These are phyloP conservation scores for Cadophora sp. DNA, from an alignment of 2,329 filamentous ascomycete species.

Conservation along the genomic window DNA sequence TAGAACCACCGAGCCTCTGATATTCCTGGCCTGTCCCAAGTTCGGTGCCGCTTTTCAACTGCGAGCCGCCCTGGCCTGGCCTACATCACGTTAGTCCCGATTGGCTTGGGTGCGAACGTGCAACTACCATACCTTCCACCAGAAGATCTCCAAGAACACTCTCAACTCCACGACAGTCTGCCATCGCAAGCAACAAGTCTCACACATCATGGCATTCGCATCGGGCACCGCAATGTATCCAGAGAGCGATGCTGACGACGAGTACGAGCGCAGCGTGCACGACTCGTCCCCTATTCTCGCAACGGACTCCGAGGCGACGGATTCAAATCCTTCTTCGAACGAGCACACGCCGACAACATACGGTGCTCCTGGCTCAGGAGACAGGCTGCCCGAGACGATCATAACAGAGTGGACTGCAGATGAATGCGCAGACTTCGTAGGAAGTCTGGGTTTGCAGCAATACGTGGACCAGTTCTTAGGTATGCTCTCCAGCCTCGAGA, in stretches of 20 bases:
- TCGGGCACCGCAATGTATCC: conserved; percentile 71
- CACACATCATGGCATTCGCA: conserved; percentile 59
- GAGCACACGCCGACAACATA: conserved; percentile 85
- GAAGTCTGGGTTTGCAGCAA: conserved; percentile 78
- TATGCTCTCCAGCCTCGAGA: conserved; percentile 52
- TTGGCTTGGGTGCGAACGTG: conserved; percentile 15
- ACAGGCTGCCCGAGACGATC: conserved; percentile 74
- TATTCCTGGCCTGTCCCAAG: background rate
- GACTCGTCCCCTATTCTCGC: conserved; percentile 64
- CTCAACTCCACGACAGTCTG: conserved; percentile 5
- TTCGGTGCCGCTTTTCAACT: conserved; percentile 3
- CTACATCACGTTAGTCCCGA: conserved; percentile 12
- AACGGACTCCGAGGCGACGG: conserved; percentile 72
- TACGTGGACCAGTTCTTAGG: conserved; percentile 86
- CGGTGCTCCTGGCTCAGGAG: conserved; percentile 68
- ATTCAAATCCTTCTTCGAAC: conserved; percentile 69
- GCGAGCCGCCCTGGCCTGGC: conserved; percentile 8
- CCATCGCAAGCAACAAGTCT: conserved; percentile 12
- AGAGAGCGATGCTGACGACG: conserved; percentile 83
- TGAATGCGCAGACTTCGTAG: conserved; percentile 89
- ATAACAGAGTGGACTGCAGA: conserved; percentile 84
- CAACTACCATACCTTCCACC: conserved; percentile 4
- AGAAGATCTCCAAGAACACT: background rate
- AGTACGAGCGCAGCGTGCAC: conserved; percentile 75
- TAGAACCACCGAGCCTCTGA: too few species aligned